Base-by-base conservation (phyloP, 2,329 filamentous ascomycete genomes). In the Fusarium tupiense region DNA sequence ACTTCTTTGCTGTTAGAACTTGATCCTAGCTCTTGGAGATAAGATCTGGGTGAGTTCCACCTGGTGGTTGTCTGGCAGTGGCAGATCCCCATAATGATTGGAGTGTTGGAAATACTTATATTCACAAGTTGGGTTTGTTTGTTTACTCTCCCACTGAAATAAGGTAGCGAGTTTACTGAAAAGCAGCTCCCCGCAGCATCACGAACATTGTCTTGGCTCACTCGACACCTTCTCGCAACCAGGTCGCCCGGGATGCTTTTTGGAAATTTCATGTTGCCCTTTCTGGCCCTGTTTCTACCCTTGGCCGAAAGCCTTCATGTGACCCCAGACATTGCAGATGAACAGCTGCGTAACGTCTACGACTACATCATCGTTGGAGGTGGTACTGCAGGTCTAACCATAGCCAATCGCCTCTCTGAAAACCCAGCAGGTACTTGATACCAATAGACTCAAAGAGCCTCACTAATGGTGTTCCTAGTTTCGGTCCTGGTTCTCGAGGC, bases 311-410 rank as follows among this genome's bases (percentile, higher is more conserved):
- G 54, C 29, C 54, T 73, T 6, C 58, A 67, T 20, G 43, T 67
- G 16, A 59, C 66, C 8, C 35, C 61, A 1, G 44, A 72, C 3
- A 31, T 33, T 24, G 35, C 67, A 24, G 58, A 71, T 26, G n/a
- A 22, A 16, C 22, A 70, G 11, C 19, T 74, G 13, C 54, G 47
- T 41, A 41, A 35, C 10, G 35, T 47, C n/a, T 79, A 76, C 41
- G 77, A 79, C 67, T 81, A 81, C 59, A 76, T 86, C 22, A 79
- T 76, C 20, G 56, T 72, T 10, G 64, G 72, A 26, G 85, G 83
- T 13, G 85, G 85, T 4, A 84, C 84, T 13, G 83, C 84, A 20
- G 85, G 85, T 37, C 76, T 87, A 29, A 81, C 81, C 8, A 76
- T 86, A 20, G 82, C 81, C 24, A 79, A 82, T 35, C 77, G 83